Evolutionary conservation across 2,329 filamentous ascomycete genomes (phyloP), one percentile per base, ranked within the genome.

Genomic region (Cercospora zeae-maydis): DNA sequence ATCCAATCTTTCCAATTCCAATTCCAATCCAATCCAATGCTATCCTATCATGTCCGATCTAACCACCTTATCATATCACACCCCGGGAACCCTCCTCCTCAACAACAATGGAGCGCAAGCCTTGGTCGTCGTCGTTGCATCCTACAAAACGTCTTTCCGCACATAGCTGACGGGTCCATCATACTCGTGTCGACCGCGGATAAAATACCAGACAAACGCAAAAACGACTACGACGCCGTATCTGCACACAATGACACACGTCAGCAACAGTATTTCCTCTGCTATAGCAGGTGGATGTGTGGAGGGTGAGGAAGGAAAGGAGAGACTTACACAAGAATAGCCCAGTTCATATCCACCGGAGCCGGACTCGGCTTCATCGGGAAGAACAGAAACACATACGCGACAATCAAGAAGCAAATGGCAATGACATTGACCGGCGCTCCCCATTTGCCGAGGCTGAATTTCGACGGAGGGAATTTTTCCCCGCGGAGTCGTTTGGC

Each of bases 271-370:
- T 45, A 11, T 14, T 9, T 27, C 27, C 3, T 51, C 52, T 30
- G 14, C 11, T 6, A 8, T 24, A 27, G n/a, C 1, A 27, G 24
- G 6, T 27, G 6, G 24, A 27, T 3, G 24, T 27, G 24, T 6
- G 24, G 24, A 9, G 9, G 8, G 21, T 30, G 21, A 27, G 21
- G 11, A n/a, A 30, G 47, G 9, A n/a, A 1, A 13, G 45, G 24
- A 19, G 14, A 37, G 37, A 67, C 68, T 52, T 66, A 70, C 14
- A 75, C 70, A 33, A 74, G 62, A 21, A 67, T 64, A 14, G 65
- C 68, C 73, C 71, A 74, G 49, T 73, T 74, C 72, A 73, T 74
- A 13, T 55, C 66, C 10, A 63, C 64, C 9, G 69, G 52, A 9
- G 64, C 65, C 5, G 72, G 70, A 16, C 67, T 59, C n/a, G 70